Evolutionary conservation across 768 basidiomycete genomes (phyloP).

Genomic region (Lyophyllum decastes): DNA sequence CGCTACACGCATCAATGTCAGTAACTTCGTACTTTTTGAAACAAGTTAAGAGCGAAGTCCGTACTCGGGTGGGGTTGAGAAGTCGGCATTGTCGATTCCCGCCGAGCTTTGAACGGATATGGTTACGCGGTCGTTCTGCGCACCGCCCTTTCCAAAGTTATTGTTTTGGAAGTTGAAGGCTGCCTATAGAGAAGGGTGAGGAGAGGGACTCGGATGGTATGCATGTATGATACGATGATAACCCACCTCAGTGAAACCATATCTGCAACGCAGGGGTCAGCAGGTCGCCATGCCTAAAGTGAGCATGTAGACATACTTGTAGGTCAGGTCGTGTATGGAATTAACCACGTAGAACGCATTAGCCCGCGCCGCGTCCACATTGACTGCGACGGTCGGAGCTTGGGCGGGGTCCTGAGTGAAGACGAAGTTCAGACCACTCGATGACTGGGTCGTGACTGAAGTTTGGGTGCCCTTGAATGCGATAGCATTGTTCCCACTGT

Average conservation of each 20-base stretch:
- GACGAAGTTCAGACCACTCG: conserved; percentile 37
- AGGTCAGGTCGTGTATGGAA: conserved; percentile 53
- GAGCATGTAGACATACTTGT: conserved; percentile 27
- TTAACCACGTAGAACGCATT: conserved; percentile 65
- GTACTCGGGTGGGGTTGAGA: conserved; percentile 43
- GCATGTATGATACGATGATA: background rate
- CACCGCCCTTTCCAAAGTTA: conserved; percentile 56
- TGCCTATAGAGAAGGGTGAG: background rate
- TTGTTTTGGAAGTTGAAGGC: conserved; percentile 50
- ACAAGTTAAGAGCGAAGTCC: conserved; percentile 31
- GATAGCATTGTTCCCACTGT: conserved; percentile 33
- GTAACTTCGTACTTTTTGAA: too few species aligned
- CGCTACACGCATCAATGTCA: conserved; percentile 16
- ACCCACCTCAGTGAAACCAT: conserved; percentile 50
- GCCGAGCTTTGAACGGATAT: conserved; percentile 50
- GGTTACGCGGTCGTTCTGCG: conserved; percentile 51
- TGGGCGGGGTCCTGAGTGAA: conserved; percentile 29
- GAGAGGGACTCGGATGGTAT: background rate
- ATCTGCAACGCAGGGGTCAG: conserved; percentile 14
- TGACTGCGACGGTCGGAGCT: conserved; percentile 32
- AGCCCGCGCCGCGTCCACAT: conserved; percentile 54
- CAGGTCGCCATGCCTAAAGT: background rate
- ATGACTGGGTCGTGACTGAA: conserved; percentile 36
- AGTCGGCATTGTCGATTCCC: conserved; percentile 44
- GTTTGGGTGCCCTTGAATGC: conserved; percentile 26